These are phyloP conservation scores for Fusarium cyanostomum DNA, from an alignment of 2,329 filamentous ascomycete species.

Conservation along the genomic window DNA sequence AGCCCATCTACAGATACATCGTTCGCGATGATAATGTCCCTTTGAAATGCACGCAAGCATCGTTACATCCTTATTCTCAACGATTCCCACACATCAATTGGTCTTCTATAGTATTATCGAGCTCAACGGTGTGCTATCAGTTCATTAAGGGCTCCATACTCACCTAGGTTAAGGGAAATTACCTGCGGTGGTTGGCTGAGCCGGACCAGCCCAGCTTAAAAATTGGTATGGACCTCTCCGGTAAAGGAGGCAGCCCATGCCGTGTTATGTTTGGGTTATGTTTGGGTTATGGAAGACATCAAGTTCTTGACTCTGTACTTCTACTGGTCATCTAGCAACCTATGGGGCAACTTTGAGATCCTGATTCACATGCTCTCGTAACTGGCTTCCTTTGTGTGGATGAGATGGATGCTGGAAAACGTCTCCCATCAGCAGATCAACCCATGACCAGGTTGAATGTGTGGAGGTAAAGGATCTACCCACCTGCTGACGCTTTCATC, in stretches of 20 bases:
- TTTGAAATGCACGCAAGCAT: background rate
- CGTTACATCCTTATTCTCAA: background rate
- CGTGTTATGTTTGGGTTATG: background rate
- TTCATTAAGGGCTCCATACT: background rate
- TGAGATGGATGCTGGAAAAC: background rate
- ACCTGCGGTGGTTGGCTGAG: constrained; percentile 18
- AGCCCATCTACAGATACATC: no score
- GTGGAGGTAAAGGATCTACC: background rate
- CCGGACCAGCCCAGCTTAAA: background rate
- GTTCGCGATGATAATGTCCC: background rate
- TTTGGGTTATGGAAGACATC: background rate
- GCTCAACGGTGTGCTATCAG: background rate
- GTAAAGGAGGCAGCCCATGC: constrained; percentile 4
- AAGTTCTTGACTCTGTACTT: background rate
- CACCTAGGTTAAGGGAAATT: constrained; percentile 27
- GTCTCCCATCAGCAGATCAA: background rate
- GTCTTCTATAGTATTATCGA: background rate
- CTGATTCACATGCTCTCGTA: background rate
- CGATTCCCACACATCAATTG: background rate
- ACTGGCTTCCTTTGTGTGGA: background rate
- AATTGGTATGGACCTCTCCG: background rate
- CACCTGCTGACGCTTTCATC: background rate
- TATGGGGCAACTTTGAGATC: background rate
- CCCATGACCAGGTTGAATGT: background rate
- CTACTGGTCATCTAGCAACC: no score